Evolutionary conservation across 805 yeast species (phyloP), one percentile per base, ranked within the genome.

Genomic region (Candida sithepensis): DNA sequence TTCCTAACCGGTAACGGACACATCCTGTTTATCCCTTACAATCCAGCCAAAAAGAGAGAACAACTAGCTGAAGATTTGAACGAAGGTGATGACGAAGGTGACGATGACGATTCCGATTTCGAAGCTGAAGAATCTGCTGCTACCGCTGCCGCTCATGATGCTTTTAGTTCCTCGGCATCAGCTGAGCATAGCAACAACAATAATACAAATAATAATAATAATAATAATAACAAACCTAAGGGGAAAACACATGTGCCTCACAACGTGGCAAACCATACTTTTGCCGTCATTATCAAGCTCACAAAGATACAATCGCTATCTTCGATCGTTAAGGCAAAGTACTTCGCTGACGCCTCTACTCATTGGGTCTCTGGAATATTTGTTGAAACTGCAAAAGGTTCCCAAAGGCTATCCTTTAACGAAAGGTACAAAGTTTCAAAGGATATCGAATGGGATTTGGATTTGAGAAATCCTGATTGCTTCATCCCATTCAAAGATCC

Each of bases 271-370:
- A 61, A 77, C 21, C 83, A 78, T 59, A 75, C 79, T 1, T 77
- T 79, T 61, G 81, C 75, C 0, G 71, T 77, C 10, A 70, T 79
- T 12, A 55, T 79, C 2, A 79, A 75, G 53, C 57, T 79, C 2
- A 57, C 65, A 10, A 74, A 70, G 51, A 71, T 69, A 26, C 67
- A 69, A 14, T 54, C 69, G 2, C 57, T 75, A 14, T 66, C 64
- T 30, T 64, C 69, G n/a, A 47, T 51, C 3, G 59, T 75, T 7
- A 65, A 63, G 34, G 70, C 76, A 30, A 72, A 67, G 45, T 74
- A 77, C 51, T 69, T 62, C 51, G 70, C 78, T 3, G 54, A 64
- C 14, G 80, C 80, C 3, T 47, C 56, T 3, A 58, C 77, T 43
- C 73, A 67, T 47, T 79, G 82, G 82, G 47, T 58, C 2, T 60